Evolutionary conservation across 768 basidiomycete genomes (phyloP).

Genomic region (Collybiopsis confluens): DNA sequence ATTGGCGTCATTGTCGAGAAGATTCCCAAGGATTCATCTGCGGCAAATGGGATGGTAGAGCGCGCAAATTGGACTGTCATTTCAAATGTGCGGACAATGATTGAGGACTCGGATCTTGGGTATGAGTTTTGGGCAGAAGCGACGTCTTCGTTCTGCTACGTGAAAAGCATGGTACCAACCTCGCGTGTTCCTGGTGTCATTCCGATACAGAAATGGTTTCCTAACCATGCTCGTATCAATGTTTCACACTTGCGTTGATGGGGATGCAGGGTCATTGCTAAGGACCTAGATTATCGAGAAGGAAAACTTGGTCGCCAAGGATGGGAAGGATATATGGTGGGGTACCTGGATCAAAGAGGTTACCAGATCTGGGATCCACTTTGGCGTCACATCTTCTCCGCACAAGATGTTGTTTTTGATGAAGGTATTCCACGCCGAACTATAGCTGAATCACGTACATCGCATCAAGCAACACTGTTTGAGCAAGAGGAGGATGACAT

Average conservation of each 20-base stretch:
- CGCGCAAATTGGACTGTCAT: background rate
- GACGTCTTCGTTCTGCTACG: background rate
- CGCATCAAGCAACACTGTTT: too few relatives aligned
- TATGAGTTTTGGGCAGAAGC: background rate
- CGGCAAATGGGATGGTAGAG: background rate
- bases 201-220: background rate
- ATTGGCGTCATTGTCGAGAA: background rate
- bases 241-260: slow-evolving; percentile 11
- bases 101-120: background rate
- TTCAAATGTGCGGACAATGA: background rate
- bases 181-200: background rate
- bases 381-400: background rate
- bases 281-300: slow-evolving; percentile 8
- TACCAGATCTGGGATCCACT: slow-evolving; percentile 8
- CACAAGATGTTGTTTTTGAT: slow-evolving; percentile 12
- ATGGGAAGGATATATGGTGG: slow-evolving; percentile 13
- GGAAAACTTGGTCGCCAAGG: slow-evolving; percentile 13
- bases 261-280: slow-evolving; percentile 11
- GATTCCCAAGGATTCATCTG: background rate
- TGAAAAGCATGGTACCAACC: background rate
- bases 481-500: too few relatives aligned
- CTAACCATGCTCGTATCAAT: background rate
- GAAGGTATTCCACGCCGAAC: background rate
- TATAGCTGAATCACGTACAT: background rate
- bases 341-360: slow-evolving; percentile 12